phyloP scores from a whole-genome alignment of 352 stramenopile genomes.

The Globisporangium spinosum region DNA sequence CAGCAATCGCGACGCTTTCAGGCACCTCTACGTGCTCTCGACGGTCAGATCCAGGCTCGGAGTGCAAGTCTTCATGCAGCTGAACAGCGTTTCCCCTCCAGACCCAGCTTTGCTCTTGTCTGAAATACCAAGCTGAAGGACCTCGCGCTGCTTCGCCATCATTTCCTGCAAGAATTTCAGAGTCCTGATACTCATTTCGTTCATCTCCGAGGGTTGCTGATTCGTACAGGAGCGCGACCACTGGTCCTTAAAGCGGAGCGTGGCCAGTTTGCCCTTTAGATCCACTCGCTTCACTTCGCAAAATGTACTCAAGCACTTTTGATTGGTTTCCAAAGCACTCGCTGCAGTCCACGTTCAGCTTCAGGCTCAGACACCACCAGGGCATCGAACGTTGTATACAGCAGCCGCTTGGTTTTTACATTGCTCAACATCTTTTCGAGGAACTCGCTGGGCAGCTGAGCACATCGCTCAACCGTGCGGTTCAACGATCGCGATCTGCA shows the following conservation, averaged over 20 bases:
- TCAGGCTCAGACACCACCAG: not conserved
- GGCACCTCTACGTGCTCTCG: slow-evolving; percentile 1
- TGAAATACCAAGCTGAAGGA: not conserved
- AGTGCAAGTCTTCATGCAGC: slow-evolving; percentile 6
- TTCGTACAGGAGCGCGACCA: not conserved
- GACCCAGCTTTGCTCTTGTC: too few species aligned
- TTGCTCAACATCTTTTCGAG: slow-evolving; percentile 18
- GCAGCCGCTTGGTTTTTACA: slow-evolving; percentile 20
- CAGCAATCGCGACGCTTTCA: slow-evolving; percentile 5
- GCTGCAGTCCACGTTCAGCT: not conserved
- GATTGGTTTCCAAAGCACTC: not conserved
- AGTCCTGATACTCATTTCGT: slow-evolving; percentile 15
- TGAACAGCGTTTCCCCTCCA: not conserved
- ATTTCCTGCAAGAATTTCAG: slow-evolving; percentile 12
- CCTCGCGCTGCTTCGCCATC: slow-evolving; percentile 10
- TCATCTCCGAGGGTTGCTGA: not conserved
- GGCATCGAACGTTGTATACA: slow-evolving; percentile 15
- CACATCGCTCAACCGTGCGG: not conserved
- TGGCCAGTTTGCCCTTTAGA: slow-evolving; percentile 27
- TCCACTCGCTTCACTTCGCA: slow-evolving; percentile 26
- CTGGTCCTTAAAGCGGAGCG: slow-evolving; percentile 13
- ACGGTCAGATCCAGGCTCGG: slow-evolving; percentile 4
- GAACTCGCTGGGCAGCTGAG: not conserved
- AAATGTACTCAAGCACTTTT: slow-evolving; percentile 20
- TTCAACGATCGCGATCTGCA: not conserved